Conservation (phyloP, 2,329 filamentous ascomycete species). For the Albifimbria verrucaria region DNA sequence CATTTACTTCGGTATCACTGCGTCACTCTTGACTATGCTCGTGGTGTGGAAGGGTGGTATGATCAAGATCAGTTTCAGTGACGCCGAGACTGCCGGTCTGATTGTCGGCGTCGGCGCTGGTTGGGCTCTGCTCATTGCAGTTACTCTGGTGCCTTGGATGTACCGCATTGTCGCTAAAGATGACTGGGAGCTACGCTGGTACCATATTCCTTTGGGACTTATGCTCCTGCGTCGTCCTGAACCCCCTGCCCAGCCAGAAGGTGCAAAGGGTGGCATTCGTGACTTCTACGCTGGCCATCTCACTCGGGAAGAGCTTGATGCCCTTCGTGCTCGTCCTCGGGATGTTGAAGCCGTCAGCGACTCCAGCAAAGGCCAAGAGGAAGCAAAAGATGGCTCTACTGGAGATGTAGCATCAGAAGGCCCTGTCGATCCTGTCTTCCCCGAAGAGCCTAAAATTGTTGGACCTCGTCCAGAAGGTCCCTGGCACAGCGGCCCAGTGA, state of each 20-base stretch:
- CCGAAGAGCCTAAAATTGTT: slow-evolving; percentile 12
- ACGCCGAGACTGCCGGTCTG: slow-evolving; percentile 46
- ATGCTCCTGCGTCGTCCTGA: slow-evolving; percentile 44
- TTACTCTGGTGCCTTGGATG: slow-evolving; percentile 59
- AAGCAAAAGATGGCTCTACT: background rate
- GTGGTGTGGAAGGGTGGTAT: slow-evolving; percentile 55
- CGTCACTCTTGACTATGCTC: slow-evolving; percentile 55
- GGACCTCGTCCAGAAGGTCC: slow-evolving; percentile 17
- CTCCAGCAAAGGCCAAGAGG: slow-evolving; percentile 1
- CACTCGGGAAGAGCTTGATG: slow-evolving; percentile 48
- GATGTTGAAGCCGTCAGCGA: slow-evolving; percentile 4
- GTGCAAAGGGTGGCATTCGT: slow-evolving; percentile 51
- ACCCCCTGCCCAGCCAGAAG: slow-evolving; percentile 60
- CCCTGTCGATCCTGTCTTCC: background rate
- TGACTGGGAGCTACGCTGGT: slow-evolving; percentile 59
- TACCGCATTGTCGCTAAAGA: slow-evolving; percentile 56
- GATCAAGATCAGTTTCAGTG: slow-evolving; percentile 33
- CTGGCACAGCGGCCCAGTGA: slow-evolving; percentile 5
- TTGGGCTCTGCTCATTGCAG: slow-evolving; percentile 42
- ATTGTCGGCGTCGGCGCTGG: slow-evolving; percentile 52
- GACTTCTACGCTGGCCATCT: slow-evolving; percentile 56
- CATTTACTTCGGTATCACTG: slow-evolving; percentile 55
- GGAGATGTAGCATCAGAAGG: slow-evolving; percentile 24
- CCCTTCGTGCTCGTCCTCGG: slow-evolving; percentile 16
- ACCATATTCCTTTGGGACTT: slow-evolving; percentile 50